Evolutionary conservation across 1,284 basidiomycete species (phyloP).

Genomic region (Ceraceosorus guamensis): DNA sequence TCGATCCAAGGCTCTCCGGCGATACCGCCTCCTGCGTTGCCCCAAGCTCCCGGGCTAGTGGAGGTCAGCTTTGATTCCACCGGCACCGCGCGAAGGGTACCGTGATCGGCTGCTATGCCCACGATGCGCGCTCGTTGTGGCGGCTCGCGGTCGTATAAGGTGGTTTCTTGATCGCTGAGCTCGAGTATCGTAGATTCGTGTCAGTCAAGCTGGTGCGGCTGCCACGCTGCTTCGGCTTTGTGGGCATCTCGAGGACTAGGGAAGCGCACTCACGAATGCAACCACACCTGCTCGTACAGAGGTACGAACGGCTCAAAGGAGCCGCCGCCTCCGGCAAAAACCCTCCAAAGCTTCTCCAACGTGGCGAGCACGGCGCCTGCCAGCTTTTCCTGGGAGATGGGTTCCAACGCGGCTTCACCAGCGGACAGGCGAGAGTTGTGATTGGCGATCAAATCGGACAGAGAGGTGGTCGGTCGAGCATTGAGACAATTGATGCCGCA

Average conservation of each 20-base stretch:
- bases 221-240: not conserved
- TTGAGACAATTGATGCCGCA: slow-evolving; percentile 86
- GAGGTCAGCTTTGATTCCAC: slow-evolving; percentile 18
- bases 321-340: slow-evolving; percentile 57
- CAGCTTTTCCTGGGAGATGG: slow-evolving; percentile 65
- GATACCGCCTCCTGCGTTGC: slow-evolving; percentile 10
- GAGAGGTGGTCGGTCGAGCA: slow-evolving; percentile 70
- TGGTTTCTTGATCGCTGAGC: slow-evolving; percentile 72
- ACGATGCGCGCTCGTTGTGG: slow-evolving; percentile 67
- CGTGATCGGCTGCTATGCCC: slow-evolving; percentile 79
- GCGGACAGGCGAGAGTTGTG: slow-evolving; percentile 35
- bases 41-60: slow-evolving; percentile 26
- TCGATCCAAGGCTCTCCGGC: slow-evolving; percentile 48
- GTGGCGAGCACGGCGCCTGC: slow-evolving; percentile 68
- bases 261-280: slow-evolving; percentile 68
- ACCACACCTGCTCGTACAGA: slow-evolving; percentile 68
- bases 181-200: slow-evolving; percentile 3
- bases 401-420: slow-evolving; percentile 19
- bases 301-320: slow-evolving; percentile 40
- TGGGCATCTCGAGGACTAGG: not conserved
- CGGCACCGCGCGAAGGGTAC: slow-evolving; percentile 73
- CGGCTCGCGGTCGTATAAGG: slow-evolving; percentile 67
- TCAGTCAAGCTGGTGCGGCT: not conserved
- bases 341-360: slow-evolving; percentile 71
- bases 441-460: slow-evolving; percentile 59